phyloP scores from a whole-genome alignment of 1,284 basidiomycete genomes.

The Trametes pubescens region DNA sequence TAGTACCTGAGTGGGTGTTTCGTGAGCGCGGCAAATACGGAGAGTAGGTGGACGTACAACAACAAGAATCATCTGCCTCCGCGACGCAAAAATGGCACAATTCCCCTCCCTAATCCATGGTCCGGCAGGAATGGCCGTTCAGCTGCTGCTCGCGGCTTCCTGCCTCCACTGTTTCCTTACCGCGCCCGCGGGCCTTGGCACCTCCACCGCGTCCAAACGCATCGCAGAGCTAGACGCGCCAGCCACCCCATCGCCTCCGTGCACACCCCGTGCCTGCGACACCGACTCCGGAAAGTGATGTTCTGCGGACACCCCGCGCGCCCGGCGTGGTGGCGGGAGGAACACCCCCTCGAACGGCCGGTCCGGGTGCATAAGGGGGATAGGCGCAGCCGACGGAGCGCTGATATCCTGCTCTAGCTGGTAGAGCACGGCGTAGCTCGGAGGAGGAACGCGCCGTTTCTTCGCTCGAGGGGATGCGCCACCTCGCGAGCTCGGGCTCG shows the following conservation, averaged over 20 bases:
- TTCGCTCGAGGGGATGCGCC: neutral
- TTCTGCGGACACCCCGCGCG: neutral
- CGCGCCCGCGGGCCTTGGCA: slow-evolving; percentile 4
- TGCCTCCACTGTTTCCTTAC: slow-evolving; percentile 15
- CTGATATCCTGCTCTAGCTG: slow-evolving; percentile 22
- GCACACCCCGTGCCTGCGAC: neutral
- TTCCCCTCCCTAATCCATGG: neutral
- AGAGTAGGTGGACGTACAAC: neutral
- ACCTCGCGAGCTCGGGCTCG: neutral
- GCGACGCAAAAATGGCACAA: neutral
- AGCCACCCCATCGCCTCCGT: neutral
- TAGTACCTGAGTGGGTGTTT: neutral
- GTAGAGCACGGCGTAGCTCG: slow-evolving; percentile 29
- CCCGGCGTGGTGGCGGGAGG: slow-evolving; percentile 1
- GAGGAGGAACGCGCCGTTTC: slow-evolving; percentile 22
- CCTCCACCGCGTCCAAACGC: slow-evolving; percentile 19
- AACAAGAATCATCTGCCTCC: neutral
- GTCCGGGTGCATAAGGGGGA: slow-evolving; percentile 13
- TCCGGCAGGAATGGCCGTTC: neutral
- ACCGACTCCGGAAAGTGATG: neutral
- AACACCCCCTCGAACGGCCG: slow-evolving; percentile 24
- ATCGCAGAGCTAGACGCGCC: neutral
- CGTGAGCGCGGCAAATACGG: neutral
- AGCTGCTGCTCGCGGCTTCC: neutral
- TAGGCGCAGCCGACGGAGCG: slow-evolving; percentile 11